These are phyloP conservation scores for Erysimum cheiranthoides DNA, from an alignment of 345 rosid species.

Conservation along the genomic window DNA sequence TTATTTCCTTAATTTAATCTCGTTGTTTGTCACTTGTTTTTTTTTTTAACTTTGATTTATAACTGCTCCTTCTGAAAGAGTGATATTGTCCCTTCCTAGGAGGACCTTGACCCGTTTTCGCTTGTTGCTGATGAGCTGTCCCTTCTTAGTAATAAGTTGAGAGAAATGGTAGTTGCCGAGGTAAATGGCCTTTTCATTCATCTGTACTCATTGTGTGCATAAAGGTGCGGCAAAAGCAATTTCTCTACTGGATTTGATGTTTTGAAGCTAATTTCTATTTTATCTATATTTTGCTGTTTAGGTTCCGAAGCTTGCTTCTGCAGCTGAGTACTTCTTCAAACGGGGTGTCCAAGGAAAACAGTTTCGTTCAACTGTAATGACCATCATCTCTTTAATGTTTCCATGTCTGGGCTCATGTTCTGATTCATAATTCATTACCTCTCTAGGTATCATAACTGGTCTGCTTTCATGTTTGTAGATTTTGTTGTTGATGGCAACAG, in stretches of 20 bases:
- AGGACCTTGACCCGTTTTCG: constrained; percentile 88
- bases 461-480: constrained; percentile 55
- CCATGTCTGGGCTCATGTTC: not conserved
- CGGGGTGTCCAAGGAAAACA: constrained; percentile 92
- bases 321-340: constrained; percentile 96
- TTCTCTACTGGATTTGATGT: constrained; percentile 34
- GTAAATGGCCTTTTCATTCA: constrained; percentile 44
- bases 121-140: constrained; percentile 96
- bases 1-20: not conserved
- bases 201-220: constrained; percentile 2
- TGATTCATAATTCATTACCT: not conserved
- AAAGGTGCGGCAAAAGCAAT: not conserved
- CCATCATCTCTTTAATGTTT: constrained; percentile 11
- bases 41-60: not conserved
- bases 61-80: constrained; percentile 36
- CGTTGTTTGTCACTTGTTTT: not conserved
- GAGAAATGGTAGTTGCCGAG: constrained; percentile 89
- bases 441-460: not conserved
- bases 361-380: constrained; percentile 88
- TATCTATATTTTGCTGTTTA: constrained; percentile 36
- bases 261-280: constrained; percentile 25
- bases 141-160: constrained; percentile 73
- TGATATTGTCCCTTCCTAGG: constrained; percentile 56
- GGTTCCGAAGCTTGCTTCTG: constrained; percentile 98
- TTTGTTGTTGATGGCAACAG: constrained; percentile 83